A percentile compares a stretch with the other conserved stretches of the same genome.
Evolutionary conservation across 345 rosid species (phyloP).

Genomic region (Lumnitzera littorea): DNA sequence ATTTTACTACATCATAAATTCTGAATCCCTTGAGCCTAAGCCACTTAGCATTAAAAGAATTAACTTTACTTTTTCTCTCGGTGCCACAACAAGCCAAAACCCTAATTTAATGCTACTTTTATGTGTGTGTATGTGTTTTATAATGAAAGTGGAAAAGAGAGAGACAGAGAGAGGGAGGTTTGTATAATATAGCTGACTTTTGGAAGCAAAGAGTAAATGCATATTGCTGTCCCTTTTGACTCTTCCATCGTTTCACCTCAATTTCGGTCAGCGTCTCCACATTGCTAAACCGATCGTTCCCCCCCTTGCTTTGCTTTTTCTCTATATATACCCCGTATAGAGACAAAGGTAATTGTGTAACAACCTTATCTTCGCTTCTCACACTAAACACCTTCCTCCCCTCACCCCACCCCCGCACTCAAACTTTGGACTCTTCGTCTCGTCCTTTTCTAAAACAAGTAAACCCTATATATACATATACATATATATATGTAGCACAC

Average conservation of each 20-base stretch:
- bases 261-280: constrained; percentile 24
- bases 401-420: no score
- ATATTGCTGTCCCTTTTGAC: constrained; percentile 49
- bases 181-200: constrained; percentile 42
- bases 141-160: neutral
- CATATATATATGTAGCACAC: no score
- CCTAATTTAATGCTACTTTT: constrained; percentile 20
- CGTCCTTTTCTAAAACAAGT: neutral
- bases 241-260: constrained; percentile 25
- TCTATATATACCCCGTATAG: neutral
- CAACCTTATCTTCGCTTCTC: neutral
- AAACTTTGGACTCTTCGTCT: neutral
- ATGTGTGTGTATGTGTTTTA: constrained; percentile 5
- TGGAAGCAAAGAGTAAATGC: constrained; percentile 47
- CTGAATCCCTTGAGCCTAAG: neutral
- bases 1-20: no score
- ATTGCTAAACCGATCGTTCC: neutral
- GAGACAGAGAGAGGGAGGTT: constrained; percentile 14
- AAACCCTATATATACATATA: no score
- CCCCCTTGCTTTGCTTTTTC: neutral
- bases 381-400: neutral
- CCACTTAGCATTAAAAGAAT: neutral
- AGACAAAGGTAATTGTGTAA: neutral
- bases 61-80: constrained; percentile 6
- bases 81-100: constrained; percentile 18